phyloP scores from a whole-genome alignment of 2,329 filamentous ascomycete species.

The Helotiales sp. region DNA sequence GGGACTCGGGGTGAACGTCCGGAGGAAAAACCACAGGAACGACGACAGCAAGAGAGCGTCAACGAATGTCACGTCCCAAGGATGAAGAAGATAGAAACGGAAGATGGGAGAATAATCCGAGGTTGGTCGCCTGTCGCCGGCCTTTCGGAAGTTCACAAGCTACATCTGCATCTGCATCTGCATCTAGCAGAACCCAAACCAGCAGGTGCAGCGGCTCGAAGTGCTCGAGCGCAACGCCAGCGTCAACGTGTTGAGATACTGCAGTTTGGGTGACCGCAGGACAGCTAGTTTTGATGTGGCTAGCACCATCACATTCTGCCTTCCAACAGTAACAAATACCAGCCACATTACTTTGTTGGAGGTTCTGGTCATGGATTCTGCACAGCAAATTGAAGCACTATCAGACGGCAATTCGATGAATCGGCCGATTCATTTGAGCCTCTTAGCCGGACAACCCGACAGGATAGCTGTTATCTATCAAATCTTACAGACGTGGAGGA shows the following conservation, averaged over 20 bases:
- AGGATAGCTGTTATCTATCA: not conserved
- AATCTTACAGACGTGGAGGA: not conserved
- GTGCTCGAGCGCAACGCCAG: not conserved
- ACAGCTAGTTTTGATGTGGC: not conserved
- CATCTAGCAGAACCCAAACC: not conserved
- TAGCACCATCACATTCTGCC: not conserved
- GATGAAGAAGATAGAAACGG: not conserved
- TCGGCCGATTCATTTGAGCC: not conserved
- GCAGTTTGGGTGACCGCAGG: too few relatives aligned
- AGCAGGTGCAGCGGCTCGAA: not conserved
- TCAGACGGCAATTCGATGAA: not conserved
- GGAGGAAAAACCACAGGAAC: not conserved
- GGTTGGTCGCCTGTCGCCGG: not conserved
- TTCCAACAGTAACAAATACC: not conserved
- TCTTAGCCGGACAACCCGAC: not conserved
- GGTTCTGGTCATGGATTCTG: not conserved
- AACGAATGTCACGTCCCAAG: not conserved
- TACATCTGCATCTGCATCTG: not conserved
- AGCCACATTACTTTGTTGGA: constrained; percentile 2
- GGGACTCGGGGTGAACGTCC: not conserved
- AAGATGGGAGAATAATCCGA: not conserved
- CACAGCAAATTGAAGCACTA: not conserved
- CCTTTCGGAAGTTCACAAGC: not conserved
- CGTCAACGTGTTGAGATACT: not conserved
- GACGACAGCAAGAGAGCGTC: not conserved